These are phyloP conservation scores for Colletotrichum agaves DNA, from an alignment of 2,329 filamentous ascomycete genomes.

Conservation along the genomic window DNA sequence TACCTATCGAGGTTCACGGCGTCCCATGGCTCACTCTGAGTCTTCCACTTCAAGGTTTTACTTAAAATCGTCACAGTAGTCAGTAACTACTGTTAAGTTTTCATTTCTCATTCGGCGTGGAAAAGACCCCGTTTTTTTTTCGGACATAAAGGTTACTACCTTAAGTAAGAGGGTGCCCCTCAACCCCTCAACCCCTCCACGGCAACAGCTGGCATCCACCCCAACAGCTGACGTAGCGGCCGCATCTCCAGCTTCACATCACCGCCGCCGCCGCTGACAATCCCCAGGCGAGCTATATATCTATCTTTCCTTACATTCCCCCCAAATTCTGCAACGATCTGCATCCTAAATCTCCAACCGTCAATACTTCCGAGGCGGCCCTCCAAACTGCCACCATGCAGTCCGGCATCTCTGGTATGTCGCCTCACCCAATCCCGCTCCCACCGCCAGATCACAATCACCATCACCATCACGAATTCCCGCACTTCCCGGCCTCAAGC, in stretches of 20 bases:
- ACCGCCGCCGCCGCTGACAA: constrained; percentile 4
- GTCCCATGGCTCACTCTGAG: too few species aligned
- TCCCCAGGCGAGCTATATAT: background rate
- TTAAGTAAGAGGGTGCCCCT: background rate
- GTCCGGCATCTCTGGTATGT: constrained; percentile 78
- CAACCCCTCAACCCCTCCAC: constrained; percentile 9
- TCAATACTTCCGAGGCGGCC: background rate
- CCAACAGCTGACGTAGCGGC: constrained; percentile 31
- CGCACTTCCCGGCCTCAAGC: background rate
- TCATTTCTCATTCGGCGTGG: too few species aligned
- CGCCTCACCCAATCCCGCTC: background rate
- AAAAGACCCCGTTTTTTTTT: too few species aligned
- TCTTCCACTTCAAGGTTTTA: too few species aligned
- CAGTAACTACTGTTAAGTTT: too few species aligned
- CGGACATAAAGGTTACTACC: too few species aligned
- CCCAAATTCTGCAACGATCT: background rate
- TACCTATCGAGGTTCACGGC: too few species aligned
- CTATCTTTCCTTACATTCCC: background rate
- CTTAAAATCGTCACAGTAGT: too few species aligned
- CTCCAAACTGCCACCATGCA: constrained; percentile 64
- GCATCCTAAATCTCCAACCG: background rate
- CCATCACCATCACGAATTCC: background rate
- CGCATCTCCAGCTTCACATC: constrained; percentile 24
- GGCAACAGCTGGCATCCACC: constrained; percentile 2
- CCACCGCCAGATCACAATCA: background rate